Percentiles rank a stretch among this genome's conserved stretches.
Evolutionary conservation across 805 yeast genomes (phyloP).

Genomic region (Pichia membranifaciens): DNA sequence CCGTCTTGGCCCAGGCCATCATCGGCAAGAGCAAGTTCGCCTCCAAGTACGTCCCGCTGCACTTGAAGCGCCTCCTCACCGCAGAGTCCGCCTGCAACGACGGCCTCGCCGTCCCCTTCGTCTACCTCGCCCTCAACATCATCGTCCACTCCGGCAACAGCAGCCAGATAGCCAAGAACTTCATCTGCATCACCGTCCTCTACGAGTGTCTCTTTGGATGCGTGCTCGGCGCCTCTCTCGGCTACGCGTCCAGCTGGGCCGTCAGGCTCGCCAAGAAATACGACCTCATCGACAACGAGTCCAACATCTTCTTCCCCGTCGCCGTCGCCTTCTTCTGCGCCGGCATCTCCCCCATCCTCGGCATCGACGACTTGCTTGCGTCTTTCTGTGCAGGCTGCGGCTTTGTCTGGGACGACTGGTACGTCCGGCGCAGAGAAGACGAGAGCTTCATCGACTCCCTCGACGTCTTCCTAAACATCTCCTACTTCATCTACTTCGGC

Average conservation of each 20-base stretch:
- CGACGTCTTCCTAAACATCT: conserved; percentile 55
- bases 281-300: conserved; percentile 52
- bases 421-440: conserved; percentile 42
- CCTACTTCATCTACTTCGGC: conserved; percentile 62
- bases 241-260: conserved; percentile 41
- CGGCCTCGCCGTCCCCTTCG: conserved; percentile 65
- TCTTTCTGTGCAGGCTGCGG: conserved; percentile 68
- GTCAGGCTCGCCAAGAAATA: conserved; percentile 44
- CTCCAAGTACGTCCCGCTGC: conserved; percentile 47
- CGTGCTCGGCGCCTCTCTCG: conserved; percentile 46
- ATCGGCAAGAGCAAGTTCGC: conserved; percentile 68
- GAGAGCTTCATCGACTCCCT: conserved; percentile 56
- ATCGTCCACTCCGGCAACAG: conserved; percentile 44
- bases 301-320: conserved; percentile 46
- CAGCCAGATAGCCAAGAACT: conserved; percentile 48
- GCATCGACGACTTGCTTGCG: conserved; percentile 66
- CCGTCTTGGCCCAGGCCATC: conserved; percentile 63
- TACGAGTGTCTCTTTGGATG: conserved; percentile 57
- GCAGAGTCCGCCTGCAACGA: conserved; percentile 74
- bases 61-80: conserved; percentile 51
- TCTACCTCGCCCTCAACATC: conserved; percentile 50
- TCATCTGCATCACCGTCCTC: conserved; percentile 52
- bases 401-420: conserved; percentile 67
- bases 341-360: conserved; percentile 56
- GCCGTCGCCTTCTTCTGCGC: conserved; percentile 49